Evolutionary conservation across 495 filamentous ascomycete species (phyloP).

Genomic region (Podospora comata): DNA sequence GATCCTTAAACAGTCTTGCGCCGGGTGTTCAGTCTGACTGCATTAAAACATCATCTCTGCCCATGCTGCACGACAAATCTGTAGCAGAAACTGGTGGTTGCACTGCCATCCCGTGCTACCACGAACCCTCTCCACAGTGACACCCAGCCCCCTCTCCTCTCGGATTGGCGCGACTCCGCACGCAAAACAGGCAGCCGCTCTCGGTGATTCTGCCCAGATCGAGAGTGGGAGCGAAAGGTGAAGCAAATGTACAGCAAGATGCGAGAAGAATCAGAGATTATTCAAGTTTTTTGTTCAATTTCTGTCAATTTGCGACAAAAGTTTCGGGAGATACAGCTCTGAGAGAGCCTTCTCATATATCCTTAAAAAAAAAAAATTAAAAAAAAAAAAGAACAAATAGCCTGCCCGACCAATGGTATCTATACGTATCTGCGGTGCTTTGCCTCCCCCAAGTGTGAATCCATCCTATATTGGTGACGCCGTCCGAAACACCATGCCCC

Average conservation of each 20-base stretch:
- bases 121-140: background rate
- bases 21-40: background rate
- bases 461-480: constrained; percentile 3
- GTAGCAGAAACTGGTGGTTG: background rate
- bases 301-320: background rate
- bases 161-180: background rate
- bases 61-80: background rate
- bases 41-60: background rate
- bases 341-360: background rate
- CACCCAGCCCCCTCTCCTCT: background rate
- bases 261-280: background rate
- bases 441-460: constrained; percentile 2
- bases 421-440: constrained; percentile 1
- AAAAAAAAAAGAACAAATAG: background rate
- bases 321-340: background rate
- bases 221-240: background rate
- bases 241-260: background rate
- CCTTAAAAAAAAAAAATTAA: constrained; percentile 2
- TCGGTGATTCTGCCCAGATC: background rate
- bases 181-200: background rate
- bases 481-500: constrained; percentile 6
- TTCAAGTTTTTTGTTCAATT: background rate
- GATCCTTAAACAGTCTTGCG: constrained; percentile 1
- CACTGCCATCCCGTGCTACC: background rate
- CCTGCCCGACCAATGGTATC: constrained; percentile 7